phyloP scores from a whole-genome alignment of 257 asterid genomes.

The Capsicum rhomboideum region DNA sequence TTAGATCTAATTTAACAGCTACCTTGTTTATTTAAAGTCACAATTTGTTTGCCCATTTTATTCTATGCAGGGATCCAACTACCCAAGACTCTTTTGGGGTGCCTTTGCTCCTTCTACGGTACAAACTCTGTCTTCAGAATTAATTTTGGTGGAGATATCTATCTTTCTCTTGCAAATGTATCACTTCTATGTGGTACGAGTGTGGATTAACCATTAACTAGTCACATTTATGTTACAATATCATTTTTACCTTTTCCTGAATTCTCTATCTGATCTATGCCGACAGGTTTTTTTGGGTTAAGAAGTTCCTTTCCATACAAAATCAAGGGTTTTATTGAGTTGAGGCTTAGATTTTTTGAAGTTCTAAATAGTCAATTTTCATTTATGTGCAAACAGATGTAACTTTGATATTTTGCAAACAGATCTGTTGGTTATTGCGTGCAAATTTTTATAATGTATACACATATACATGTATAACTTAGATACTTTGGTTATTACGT shows the following conservation, averaged over 20 bases:
- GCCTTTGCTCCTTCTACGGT: slow-evolving; percentile 78
- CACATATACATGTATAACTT: not conserved
- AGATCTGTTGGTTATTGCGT: not conserved
- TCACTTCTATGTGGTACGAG: not conserved
- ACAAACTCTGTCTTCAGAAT: slow-evolving; percentile 5
- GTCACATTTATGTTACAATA: not conserved
- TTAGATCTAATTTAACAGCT: slow-evolving; percentile 5
- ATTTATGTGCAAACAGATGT: not conserved
- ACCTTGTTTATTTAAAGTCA: slow-evolving; percentile 1
- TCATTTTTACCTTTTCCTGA: not conserved
- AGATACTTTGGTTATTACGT: not conserved
- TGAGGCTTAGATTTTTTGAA: not conserved
- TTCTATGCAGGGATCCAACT: slow-evolving; percentile 58
- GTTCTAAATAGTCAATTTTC: not conserved
- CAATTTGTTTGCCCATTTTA: not conserved
- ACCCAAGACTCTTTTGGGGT: slow-evolving; percentile 73
- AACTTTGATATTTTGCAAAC: not conserved
- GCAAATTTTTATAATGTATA: not conserved
- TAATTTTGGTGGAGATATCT: not conserved
- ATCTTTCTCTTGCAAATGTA: not conserved
- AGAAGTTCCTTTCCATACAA: not conserved
- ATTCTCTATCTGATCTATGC: not conserved
- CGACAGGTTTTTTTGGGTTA: not conserved
- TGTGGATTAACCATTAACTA: not conserved
- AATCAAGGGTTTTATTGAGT: not conserved